Evolutionary conservation across 2,329 filamentous ascomycete genomes (phyloP), one percentile per base, ranked within the genome.

Genomic region (Penicillium sp.): DNA sequence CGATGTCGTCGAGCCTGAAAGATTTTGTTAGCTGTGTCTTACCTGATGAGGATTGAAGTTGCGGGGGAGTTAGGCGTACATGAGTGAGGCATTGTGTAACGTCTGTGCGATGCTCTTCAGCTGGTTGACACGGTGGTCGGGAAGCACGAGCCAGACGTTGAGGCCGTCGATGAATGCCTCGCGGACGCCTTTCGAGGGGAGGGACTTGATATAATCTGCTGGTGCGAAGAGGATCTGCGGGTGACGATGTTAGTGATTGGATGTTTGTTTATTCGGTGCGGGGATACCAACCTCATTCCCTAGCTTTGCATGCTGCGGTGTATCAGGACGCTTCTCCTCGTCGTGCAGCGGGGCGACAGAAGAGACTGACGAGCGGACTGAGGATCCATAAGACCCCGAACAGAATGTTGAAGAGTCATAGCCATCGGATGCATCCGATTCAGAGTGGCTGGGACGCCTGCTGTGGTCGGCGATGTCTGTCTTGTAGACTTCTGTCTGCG

Each of bases 1-100:
- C 91, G 7, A 96, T 92, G 75, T 96, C 93, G 78, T 70, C 63
- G 21, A 58, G 44, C 53, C 53, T 56, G 35, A 4, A 17, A 21
- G 7, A 21, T 17, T 41, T 47, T 47, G n/a, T 23, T 8, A 47
- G 45, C 19, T 47, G 45, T 26, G 45, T 7, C 17, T 38, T 11
- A 9, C 5, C 2, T 1, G 11, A 15, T 13, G 35, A 38, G 35
- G 41, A 9, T 30, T n/a, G 9, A 15, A 2, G 38, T 6, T 26
- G 38, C 5, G 23, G 3, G 9, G n/a, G n/a, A n/a, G 5, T 9
- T 19, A n/a, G 19, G 52, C 58, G 38, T 62, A 72, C 67, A 81
- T 69, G 8, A 81, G 62, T 8, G 76, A 79, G 9, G 78, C 75
- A 7, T 73, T 79, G 61, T 81, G 78, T 7, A 80, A 66, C 67